A percentile compares a stretch with the other conserved stretches of the same genome.
Conservation (phyloP, 2,329 filamentous ascomycete genomes). For the Plectosphaerella sp. region DNA sequence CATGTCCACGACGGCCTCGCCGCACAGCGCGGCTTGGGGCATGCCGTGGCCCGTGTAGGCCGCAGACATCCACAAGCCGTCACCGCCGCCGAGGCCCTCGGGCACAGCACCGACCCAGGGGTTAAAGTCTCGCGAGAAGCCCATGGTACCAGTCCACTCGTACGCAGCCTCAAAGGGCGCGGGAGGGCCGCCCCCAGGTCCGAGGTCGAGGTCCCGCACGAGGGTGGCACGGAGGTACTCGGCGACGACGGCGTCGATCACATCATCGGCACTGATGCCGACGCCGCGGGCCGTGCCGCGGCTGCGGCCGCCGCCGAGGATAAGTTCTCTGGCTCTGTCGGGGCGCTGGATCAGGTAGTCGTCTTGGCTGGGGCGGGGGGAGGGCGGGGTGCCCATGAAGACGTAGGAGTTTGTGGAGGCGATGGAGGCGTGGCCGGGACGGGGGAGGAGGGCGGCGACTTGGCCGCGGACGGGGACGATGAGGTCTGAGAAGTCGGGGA, state of each 20-base stretch:
- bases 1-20: slow-evolving; percentile 57
- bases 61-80: slow-evolving; percentile 58
- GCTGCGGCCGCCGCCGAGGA: slow-evolving; percentile 67
- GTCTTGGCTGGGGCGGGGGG: slow-evolving; percentile 42
- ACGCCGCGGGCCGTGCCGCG: slow-evolving; percentile 48
- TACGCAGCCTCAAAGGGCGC: slow-evolving; percentile 41
- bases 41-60: slow-evolving; percentile 75
- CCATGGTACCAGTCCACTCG: slow-evolving; percentile 82
- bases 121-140: slow-evolving; percentile 60
- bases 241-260: slow-evolving; percentile 51
- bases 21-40: slow-evolving; percentile 67
- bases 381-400: slow-evolving; percentile 36
- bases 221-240: slow-evolving; percentile 48
- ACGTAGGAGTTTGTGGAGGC: slow-evolving; percentile 56
- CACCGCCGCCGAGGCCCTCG: slow-evolving; percentile 38
- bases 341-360: slow-evolving; percentile 73
- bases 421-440: slow-evolving; percentile 15
- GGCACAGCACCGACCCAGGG: slow-evolving; percentile 72
- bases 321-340: slow-evolving; percentile 51
- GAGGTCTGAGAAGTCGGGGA: slow-evolving; percentile 64
- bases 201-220: slow-evolving; percentile 35
- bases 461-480: slow-evolving; percentile 76
- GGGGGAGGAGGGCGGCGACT: slow-evolving; percentile 62
- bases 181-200: slow-evolving; percentile 21
- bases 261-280: slow-evolving; percentile 56